Evolutionary conservation across 331 rosid species (phyloP).

Genomic region (Telfairia occidentalis): DNA sequence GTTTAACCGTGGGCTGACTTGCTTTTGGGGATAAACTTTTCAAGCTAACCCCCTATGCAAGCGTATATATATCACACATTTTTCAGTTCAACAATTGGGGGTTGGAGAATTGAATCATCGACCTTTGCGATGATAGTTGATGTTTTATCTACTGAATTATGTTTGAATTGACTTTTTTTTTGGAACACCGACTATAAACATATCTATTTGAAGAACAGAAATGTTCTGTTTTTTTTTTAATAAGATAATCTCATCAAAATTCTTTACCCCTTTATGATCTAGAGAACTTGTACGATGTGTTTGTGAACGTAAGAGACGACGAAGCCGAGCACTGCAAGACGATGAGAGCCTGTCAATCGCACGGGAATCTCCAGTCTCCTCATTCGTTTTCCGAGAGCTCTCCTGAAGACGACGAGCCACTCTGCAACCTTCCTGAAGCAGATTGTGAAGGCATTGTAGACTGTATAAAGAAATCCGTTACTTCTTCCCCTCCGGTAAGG

Average conservation of each 20-base stretch:
- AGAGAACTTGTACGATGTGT: slow-evolving; percentile 84
- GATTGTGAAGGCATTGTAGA: slow-evolving; percentile 79
- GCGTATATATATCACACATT: too few species aligned
- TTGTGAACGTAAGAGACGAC: slow-evolving; percentile 80
- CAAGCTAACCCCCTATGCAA: neutral
- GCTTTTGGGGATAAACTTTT: neutral
- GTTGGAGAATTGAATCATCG: too few species aligned
- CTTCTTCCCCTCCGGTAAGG: slow-evolving; percentile 29
- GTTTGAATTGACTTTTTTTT: too few species aligned
- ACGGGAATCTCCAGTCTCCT: slow-evolving; percentile 82
- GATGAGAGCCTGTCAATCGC: slow-evolving; percentile 91
- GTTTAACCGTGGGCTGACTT: neutral
- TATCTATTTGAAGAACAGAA: too few species aligned
- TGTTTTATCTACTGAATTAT: too few species aligned
- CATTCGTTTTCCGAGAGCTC: slow-evolving; percentile 50
- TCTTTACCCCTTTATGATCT: neutral
- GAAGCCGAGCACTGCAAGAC: slow-evolving; percentile 99
- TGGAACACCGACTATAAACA: too few species aligned
- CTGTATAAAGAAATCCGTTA: slow-evolving; percentile 58
- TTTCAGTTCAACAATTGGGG: too few species aligned
- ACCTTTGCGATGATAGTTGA: too few species aligned
- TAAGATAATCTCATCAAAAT: neutral
- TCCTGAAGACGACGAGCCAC: slow-evolving; percentile 30
- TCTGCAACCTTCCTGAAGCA: slow-evolving; percentile 22
- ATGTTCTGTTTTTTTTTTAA: neutral